phyloP scores from a whole-genome alignment of 306 rosid species.

The Corylus americana region DNA sequence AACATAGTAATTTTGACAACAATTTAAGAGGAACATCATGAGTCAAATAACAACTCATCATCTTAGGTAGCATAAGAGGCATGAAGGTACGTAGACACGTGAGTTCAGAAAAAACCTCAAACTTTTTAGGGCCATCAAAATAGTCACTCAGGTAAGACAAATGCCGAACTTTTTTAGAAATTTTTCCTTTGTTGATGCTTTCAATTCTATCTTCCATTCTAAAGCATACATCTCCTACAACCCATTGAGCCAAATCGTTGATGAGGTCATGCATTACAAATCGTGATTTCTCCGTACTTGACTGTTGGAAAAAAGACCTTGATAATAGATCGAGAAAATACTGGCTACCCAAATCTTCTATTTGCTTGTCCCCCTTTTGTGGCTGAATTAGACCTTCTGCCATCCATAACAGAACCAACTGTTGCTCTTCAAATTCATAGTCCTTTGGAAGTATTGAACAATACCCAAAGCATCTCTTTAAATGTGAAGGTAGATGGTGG shows the following conservation, averaged over 20 bases:
- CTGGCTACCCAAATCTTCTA: conserved; percentile 16
- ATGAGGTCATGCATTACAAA: conserved; percentile 35
- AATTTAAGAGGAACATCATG: background rate
- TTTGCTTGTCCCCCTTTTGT: background rate
- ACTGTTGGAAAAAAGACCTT: conserved; percentile 24
- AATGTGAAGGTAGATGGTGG: too few relatives aligned
- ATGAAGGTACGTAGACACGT: too few relatives aligned
- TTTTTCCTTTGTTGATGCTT: background rate
- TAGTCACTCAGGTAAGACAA: background rate
- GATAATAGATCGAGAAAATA: conserved; percentile 21
- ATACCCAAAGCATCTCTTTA: too few relatives aligned
- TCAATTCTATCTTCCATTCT: background rate
- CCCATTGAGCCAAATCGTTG: conserved; percentile 13
- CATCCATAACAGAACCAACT: too few relatives aligned
- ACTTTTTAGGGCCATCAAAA: background rate
- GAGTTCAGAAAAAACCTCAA: background rate
- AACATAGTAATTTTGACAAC: background rate
- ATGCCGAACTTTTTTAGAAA: conserved; percentile 4
- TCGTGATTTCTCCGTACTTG: background rate
- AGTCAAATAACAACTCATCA: background rate
- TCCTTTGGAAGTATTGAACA: too few relatives aligned
- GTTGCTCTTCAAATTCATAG: too few relatives aligned
- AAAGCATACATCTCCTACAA: background rate
- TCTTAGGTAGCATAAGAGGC: too few relatives aligned
- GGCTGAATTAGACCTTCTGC: too few relatives aligned